phyloP scores from a whole-genome alignment of 352 stramenopile species.

The Pythium coloratum region DNA sequence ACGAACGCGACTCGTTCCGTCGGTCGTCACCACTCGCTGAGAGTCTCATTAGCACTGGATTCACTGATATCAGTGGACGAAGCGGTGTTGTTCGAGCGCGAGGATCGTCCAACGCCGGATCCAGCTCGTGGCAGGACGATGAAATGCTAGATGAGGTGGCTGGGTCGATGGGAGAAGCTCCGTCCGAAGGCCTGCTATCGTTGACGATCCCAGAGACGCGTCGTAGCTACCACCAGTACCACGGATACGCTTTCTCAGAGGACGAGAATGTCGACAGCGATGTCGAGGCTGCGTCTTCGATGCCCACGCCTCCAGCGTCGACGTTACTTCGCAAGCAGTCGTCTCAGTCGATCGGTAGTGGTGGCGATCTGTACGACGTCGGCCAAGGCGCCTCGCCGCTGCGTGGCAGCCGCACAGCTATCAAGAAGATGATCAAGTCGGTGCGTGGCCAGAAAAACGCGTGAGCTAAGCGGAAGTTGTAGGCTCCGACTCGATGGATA shows the following conservation, averaged over 20 bases:
- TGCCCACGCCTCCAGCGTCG: constrained; percentile 11
- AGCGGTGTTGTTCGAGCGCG: constrained; percentile 51
- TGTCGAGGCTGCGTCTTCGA: constrained; percentile 40
- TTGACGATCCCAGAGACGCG: constrained; percentile 3
- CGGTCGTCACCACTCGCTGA: constrained; percentile 61
- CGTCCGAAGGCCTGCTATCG: neutral
- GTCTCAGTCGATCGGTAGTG: constrained; percentile 18
- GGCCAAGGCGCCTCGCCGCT: neutral
- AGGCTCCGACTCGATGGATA: neutral
- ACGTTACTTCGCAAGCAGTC: constrained; percentile 7
- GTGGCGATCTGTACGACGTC: neutral
- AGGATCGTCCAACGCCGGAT: constrained; percentile 42
- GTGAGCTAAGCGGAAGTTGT: constrained; percentile 16
- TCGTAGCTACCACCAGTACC: constrained; percentile 38
- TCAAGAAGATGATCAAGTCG: constrained; percentile 83
- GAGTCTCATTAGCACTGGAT: constrained; percentile 42
- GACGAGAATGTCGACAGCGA: constrained; percentile 75
- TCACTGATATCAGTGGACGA: constrained; percentile 17
- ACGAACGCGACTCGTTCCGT: constrained; percentile 53
- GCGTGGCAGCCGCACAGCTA: constrained; percentile 18
- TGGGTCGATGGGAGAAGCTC: neutral
- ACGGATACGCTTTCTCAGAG: constrained; percentile 81
- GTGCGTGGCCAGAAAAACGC: constrained; percentile 73
- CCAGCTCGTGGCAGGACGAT: constrained; percentile 16
- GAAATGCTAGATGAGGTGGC: neutral